Evolutionary conservation across 176 grass and related monocot species (phyloP), one percentile per base, ranked within the genome.

Genomic region (Juncus effusus): DNA sequence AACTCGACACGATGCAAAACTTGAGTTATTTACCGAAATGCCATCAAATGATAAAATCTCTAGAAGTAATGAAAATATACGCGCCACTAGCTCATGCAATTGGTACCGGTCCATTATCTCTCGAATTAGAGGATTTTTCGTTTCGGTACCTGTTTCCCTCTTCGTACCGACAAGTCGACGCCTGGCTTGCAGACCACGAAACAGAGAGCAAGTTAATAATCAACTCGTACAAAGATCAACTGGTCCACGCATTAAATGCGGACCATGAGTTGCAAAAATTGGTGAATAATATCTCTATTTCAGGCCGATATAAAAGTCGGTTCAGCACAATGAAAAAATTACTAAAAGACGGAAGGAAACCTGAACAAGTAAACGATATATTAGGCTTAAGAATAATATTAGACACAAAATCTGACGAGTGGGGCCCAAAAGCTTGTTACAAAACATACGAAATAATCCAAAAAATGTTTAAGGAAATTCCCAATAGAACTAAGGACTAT

Each of bases 321-420:
- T 96, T 91, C 71, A 96, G 93, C 63, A 96, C 85, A 39, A 96
- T 91, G 93, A 96, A 96, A 72, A 96, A 96, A 64, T 50, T 96
- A 58, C 61, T 96, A 63, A 96, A 87, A 73, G 85, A 96, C 77
- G 93, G 93, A 0, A 65, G 87, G 14, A 88, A 77, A 42, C 87
- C 82, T 37, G 85, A 91, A 86, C 79, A 91, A 74, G 80, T 96
- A 54, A 96, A 91, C 40, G 93, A 96, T 57, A 86, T 96, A 44
- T 65, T 96, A 73, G 93, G 82, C 67, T 67, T 96, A 70, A 62
- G 93, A 69, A 75, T 96, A 16, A 89, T 96, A 52, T 82, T 96
- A 56, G 70, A 89, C 36, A 72, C 71, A 39, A 76, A 52, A 63
- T 70, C 56, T 45, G 70, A 78, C 49, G 60, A 77, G 5, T 80